Percentiles rank a stretch among this genome's conserved stretches.
phyloP scores from a whole-genome alignment of 331 rosid genomes.

The Prunus yedoensis region DNA sequence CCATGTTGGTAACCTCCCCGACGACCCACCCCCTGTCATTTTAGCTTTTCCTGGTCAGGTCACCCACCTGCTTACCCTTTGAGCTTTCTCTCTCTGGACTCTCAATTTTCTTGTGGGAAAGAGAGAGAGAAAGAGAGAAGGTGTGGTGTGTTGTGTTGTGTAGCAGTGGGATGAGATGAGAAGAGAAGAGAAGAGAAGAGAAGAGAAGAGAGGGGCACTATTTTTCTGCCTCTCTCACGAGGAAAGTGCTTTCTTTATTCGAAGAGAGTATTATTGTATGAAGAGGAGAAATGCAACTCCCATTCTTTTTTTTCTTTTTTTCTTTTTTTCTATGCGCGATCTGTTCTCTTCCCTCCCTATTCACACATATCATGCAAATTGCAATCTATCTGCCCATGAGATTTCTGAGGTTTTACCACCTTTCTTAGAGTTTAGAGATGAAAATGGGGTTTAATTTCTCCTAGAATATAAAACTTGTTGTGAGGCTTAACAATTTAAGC shows the following conservation, averaged over 20 bases:
- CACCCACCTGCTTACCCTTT: background rate
- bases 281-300: background rate
- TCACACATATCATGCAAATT: background rate
- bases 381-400: background rate
- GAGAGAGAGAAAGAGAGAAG: background rate
- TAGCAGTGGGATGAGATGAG: background rate
- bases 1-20: constrained; percentile 91
- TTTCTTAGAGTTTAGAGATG: background rate
- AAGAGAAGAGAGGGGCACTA: background rate
- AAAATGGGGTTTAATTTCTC: no score
- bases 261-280: constrained; percentile 13
- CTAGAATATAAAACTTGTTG: no score
- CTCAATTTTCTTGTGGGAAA: background rate
- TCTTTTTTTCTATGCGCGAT: no score
- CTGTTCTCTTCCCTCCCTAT: background rate
- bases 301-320: background rate
- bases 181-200: background rate
- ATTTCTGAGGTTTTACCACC: background rate
- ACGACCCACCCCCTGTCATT: constrained; percentile 82
- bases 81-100: constrained; percentile 13
- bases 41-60: constrained; percentile 1
- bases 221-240: constrained; percentile 22
- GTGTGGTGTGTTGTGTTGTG: background rate
- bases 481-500: no score
- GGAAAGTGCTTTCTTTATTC: constrained; percentile 32